Conservation (phyloP, 257 asterid species). For the Striga asiatica region DNA sequence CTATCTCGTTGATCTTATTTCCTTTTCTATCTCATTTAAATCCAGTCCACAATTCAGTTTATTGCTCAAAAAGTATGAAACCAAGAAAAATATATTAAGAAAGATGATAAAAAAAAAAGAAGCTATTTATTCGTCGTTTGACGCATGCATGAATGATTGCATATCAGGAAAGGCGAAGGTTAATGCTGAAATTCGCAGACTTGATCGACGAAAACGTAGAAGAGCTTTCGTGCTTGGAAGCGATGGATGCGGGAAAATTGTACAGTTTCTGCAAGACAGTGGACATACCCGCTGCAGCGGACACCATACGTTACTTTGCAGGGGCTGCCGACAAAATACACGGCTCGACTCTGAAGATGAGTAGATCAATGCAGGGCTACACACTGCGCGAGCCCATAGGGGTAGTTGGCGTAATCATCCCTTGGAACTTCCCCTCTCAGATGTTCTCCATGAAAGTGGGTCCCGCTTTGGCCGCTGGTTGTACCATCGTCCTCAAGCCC, state of each 20-base stretch:
- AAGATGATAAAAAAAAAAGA: no score
- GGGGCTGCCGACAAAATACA: conserved; percentile 63
- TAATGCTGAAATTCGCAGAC: conserved; percentile 43
- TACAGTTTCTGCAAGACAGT: conserved; percentile 11
- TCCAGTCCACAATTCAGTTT: no score
- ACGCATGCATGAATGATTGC: neutral
- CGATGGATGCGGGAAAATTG: conserved; percentile 40
- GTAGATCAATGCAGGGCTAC: conserved; percentile 35
- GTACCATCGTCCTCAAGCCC: conserved; percentile 51
- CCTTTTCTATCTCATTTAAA: no score
- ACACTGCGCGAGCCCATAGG: conserved; percentile 54
- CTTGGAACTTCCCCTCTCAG: conserved; percentile 49
- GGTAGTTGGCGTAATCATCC: conserved; percentile 51
- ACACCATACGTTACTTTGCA: conserved; percentile 38
- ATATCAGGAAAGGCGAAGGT: conserved; percentile 39
- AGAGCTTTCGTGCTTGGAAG: conserved; percentile 35
- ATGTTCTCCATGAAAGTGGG: conserved; percentile 45
- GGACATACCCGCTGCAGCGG: conserved; percentile 30
- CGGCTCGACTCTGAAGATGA: conserved; percentile 45
- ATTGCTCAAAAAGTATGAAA: no score
- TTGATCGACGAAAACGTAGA: conserved; percentile 32
- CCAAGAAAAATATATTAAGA: no score
- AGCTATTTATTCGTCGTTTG: no score
- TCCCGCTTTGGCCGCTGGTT: conserved; percentile 53
- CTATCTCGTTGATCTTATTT: no score